Evolutionary conservation across 2,329 filamentous ascomycete species (phyloP), one percentile per base, ranked within the genome.

Genomic region (Torrubiellomyces zombiae): DNA sequence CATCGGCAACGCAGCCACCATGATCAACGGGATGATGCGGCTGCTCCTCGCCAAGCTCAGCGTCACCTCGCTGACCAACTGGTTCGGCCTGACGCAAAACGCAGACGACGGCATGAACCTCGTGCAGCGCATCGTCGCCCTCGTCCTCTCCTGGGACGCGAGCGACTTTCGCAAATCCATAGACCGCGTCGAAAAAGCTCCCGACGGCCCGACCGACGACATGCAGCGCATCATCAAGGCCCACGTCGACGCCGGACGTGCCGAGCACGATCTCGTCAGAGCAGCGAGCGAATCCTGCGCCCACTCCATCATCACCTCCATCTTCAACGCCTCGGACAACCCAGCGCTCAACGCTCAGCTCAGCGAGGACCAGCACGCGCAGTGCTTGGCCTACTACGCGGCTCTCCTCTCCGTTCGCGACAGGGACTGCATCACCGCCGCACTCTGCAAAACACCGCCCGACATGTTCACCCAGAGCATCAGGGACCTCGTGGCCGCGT

Each of bases 41-140:
- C 53, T 86, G 10, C 58, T 85, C 10, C 58, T 89, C 9, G 72
- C 78, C n/a, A 89, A 89, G 50, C 54, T 83, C 28, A 78, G 75
- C 35, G 58, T 86, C 4, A 71, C 69, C 2, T 70, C 70, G 6
- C 51, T 86, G 25, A 81, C 79, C 4, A 85, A 83, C 43, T 86
- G 75, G 75, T 63, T 85, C 8, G 78, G 80, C 0, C 45, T 81
- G 19, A 83, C 75, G 1, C 64, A 67, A 23, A 69, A 68, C 23
- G 66, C 73, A 1, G 70, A 81, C 32, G 76, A 83, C 36, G 79
- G 79, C 23, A 80, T 81, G 75, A 89, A 85, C 42, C 46, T 86
- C 7, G 47, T 89, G 35, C 79, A 86, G 47, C 54, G 74, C 21
- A 83, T 89, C 33, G 71, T 86, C 13, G 76, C 70, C 1, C 64